Evolutionary conservation across 768 basidiomycete genomes (phyloP).

Genomic region (Pleurotus salmoneostramineus): DNA sequence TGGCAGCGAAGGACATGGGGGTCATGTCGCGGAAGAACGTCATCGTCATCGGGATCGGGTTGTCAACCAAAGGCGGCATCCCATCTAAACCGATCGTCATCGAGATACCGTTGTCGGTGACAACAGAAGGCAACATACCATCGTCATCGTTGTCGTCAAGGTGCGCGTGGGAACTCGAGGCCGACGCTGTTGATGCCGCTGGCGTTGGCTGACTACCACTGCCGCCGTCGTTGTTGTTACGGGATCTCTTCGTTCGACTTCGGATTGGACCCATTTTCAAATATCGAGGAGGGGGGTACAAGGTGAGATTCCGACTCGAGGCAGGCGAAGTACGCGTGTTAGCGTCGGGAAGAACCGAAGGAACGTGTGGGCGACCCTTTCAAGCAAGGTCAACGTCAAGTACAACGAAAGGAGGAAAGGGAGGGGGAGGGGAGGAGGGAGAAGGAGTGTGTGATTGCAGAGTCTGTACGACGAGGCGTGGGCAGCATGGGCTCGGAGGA

Average conservation of each 20-base stretch:
- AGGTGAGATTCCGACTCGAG: background rate
- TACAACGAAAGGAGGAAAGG: background rate
- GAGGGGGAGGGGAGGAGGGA: constrained; percentile 15
- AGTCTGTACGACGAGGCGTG: constrained; percentile 10
- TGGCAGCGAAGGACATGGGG: constrained; percentile 40
- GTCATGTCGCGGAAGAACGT: constrained; percentile 64
- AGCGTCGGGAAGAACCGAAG: constrained; percentile 5
- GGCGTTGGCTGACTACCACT: background rate
- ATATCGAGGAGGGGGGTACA: background rate
- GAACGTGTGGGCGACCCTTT: background rate
- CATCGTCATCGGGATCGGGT: constrained; percentile 35
- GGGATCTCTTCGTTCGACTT: constrained; percentile 9
- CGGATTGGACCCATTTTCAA: constrained; percentile 29
- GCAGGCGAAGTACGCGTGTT: constrained; percentile 14
- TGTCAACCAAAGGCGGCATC: constrained; percentile 51
- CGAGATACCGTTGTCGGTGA: too few species aligned
- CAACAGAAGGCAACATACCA: constrained; percentile 9
- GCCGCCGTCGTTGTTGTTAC: constrained; percentile 7
- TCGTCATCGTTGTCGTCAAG: constrained; percentile 22
- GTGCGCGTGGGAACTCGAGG: background rate
- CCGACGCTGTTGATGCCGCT: background rate
- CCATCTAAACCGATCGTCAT: too few species aligned
- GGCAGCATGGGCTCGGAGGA: constrained; percentile 14
- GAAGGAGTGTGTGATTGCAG: constrained; percentile 8
- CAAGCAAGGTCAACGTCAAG: background rate